Evolutionary conservation across 257 asterid species (phyloP).

Genomic region (Pogostemon cablin): DNA sequence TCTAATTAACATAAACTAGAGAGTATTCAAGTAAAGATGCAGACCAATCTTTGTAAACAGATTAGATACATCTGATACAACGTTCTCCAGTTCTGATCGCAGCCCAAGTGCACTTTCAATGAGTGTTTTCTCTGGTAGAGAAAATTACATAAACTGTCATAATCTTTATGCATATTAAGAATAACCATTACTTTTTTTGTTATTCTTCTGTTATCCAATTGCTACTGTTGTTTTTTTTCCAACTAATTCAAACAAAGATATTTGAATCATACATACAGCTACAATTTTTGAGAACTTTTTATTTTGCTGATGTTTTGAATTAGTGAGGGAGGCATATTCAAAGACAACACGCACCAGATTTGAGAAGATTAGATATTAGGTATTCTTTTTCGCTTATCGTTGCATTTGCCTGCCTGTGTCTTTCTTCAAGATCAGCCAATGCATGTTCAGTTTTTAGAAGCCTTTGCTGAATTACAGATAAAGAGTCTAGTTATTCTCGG

Average conservation of each 20-base stretch:
- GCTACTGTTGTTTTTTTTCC: too few species aligned
- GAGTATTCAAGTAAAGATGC: constrained; percentile 34
- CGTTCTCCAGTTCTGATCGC: constrained; percentile 79
- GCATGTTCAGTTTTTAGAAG: constrained; percentile 76
- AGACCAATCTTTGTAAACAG: constrained; percentile 85
- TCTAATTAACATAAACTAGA: not conserved
- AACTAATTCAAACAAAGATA: not conserved
- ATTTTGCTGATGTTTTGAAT: not conserved
- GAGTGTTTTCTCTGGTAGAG: constrained; percentile 77
- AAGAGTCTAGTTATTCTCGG: constrained; percentile 27
- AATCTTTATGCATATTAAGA: too few species aligned
- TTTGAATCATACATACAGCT: not conserved
- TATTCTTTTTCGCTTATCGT: constrained; percentile 83
- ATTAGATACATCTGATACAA: constrained; percentile 75
- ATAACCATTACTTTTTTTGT: not conserved
- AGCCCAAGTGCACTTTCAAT: constrained; percentile 79
- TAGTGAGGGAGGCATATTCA: not conserved
- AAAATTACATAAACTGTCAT: constrained; percentile 7
- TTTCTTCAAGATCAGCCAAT: constrained; percentile 85
- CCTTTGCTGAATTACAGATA: constrained; percentile 59
- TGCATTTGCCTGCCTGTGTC: constrained; percentile 73
- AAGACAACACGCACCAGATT: constrained; percentile 62
- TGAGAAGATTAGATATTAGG: constrained; percentile 77
- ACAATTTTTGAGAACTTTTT: too few species aligned
- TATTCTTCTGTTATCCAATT: too few species aligned